A percentile compares a stretch with the other conserved stretches of the same genome.
phyloP scores from a whole-genome alignment of 192 early-diverging fungal species.

The Chytriomyces sp. region DNA sequence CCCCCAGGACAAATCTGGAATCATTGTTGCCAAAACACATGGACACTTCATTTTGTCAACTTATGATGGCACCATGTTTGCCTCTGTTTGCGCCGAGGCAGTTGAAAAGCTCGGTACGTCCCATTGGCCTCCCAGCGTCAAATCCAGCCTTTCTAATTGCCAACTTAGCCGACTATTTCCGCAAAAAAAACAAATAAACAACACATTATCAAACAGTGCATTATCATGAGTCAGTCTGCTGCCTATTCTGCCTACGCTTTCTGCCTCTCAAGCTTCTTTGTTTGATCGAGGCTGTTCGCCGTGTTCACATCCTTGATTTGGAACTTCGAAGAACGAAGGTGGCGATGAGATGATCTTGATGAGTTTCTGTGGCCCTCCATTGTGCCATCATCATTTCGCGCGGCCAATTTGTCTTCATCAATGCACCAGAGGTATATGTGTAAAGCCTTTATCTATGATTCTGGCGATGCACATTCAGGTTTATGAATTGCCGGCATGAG shows the following conservation, averaged over 20 bases:
- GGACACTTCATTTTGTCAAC: slow-evolving; percentile 53
- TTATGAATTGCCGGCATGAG: neutral
- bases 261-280: neutral
- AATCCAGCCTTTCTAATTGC: neutral
- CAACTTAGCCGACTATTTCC: slow-evolving; percentile 47
- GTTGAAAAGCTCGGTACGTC: slow-evolving; percentile 55
- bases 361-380: slow-evolving; percentile 8
- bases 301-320: slow-evolving; percentile 1
- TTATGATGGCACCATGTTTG: slow-evolving; percentile 56
- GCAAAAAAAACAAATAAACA: slow-evolving; percentile 59
- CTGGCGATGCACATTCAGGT: neutral
- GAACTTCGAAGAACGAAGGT: too few relatives aligned
- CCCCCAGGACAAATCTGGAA: slow-evolving; percentile 44
- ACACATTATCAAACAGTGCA: neutral
- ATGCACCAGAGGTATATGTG: slow-evolving; percentile 15
- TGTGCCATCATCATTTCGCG: slow-evolving; percentile 1
- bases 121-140: neutral
- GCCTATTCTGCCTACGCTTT: too few relatives aligned
- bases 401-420: slow-evolving; percentile 22
- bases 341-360: slow-evolving; percentile 14
- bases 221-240: too few relatives aligned
- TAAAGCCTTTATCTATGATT: slow-evolving; percentile 6
- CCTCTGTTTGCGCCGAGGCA: slow-evolving; percentile 54
- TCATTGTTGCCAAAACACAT: slow-evolving; percentile 49
- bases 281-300: neutral